A percentile compares a stretch with the other conserved stretches of the same genome.
Conservation (phyloP, 495 filamentous ascomycete species). For the Podospora conica region DNA sequence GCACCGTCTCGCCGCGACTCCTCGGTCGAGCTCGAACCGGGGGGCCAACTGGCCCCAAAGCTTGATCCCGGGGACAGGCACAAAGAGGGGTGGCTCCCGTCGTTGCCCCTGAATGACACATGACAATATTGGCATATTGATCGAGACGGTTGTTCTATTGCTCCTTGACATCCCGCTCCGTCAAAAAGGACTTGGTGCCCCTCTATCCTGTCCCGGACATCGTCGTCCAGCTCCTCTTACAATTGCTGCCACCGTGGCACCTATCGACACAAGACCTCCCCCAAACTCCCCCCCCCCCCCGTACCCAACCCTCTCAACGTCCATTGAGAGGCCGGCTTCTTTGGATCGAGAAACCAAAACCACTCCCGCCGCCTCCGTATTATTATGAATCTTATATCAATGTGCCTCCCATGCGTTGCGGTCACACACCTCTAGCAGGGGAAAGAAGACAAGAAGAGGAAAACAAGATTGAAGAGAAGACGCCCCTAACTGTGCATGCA, state of each 20-base stretch:
- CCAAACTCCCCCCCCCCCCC: conserved; percentile 1
- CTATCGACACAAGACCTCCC: conserved; percentile 2
- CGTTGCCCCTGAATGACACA: neutral
- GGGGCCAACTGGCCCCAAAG: neutral
- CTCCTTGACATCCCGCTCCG: neutral
- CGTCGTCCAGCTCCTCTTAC: neutral
- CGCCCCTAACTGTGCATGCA: conserved; percentile 15
- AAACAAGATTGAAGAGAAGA: conserved; percentile 6
- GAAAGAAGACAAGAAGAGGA: neutral
- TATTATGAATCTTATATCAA: conserved; percentile 7
- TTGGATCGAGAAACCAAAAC: neutral
- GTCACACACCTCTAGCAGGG: neutral
- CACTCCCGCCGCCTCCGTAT: neutral
- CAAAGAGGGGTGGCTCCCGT: neutral
- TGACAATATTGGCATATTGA: neutral
- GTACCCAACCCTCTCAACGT: neutral
- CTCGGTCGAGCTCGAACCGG: neutral
- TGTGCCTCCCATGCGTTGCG: neutral
- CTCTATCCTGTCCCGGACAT: neutral
- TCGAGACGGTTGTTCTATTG: neutral
- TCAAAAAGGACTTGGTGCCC: no score
- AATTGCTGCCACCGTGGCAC: neutral
- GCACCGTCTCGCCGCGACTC: neutral
- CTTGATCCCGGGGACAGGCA: neutral
- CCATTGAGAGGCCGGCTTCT: conserved; percentile 2